phyloP scores from a whole-genome alignment of 2,329 filamentous ascomycete species.

The Trichoderma koningii region DNA sequence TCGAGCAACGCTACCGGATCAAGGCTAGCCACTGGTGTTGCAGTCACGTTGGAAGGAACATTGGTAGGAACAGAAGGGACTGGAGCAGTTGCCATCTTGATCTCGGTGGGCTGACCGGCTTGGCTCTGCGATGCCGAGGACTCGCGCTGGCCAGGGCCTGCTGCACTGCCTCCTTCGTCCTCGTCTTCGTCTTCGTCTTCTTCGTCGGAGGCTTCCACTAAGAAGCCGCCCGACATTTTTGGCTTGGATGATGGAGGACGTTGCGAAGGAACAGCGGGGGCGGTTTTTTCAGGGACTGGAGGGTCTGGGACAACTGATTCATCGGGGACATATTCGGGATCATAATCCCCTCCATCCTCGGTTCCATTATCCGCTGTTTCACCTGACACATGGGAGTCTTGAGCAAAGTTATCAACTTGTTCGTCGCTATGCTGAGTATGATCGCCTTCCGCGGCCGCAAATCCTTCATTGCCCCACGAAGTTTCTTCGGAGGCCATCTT shows the following conservation, averaged over 20 bases:
- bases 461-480: constrained; percentile 57
- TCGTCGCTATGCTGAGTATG: constrained; percentile 58
- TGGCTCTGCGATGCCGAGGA: constrained; percentile 12
- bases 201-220: constrained; percentile 62
- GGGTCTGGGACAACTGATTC: constrained; percentile 44
- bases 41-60: constrained; percentile 39
- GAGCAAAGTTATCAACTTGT: constrained; percentile 54
- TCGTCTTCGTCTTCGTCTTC: constrained; percentile 54
- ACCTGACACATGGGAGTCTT: constrained; percentile 51
- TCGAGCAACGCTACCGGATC: constrained; percentile 81
- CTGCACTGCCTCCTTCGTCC: constrained; percentile 19
- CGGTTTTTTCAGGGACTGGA: constrained; percentile 41
- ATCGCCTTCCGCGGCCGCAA: constrained; percentile 58
- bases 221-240: constrained; percentile 61
- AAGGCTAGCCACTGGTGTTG: constrained; percentile 48
- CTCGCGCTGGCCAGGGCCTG: not conserved
- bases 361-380: constrained; percentile 51
- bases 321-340: constrained; percentile 57
- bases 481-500: constrained; percentile 44
- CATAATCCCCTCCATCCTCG: constrained; percentile 60
- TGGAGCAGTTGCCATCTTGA: constrained; percentile 32
- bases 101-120: constrained; percentile 31
- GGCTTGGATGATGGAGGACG: constrained; percentile 50
- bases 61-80: constrained; percentile 32
- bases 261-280: constrained; percentile 36